Base-by-base conservation (phyloP, 2,329 filamentous ascomycete species). In the Fusarium keratoplasticum region DNA sequence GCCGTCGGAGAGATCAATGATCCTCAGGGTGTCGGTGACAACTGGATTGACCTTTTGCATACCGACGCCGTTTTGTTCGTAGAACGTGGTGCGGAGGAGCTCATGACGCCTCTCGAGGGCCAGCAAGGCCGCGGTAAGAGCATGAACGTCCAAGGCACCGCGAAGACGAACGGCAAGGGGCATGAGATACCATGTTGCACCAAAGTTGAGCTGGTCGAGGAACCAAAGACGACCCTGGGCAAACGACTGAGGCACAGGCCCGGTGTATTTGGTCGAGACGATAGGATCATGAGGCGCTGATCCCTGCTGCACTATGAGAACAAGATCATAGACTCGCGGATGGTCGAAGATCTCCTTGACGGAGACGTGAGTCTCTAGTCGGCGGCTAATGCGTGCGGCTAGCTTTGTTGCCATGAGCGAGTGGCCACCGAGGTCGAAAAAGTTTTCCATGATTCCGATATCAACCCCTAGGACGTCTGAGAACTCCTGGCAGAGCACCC, bases 221-320 rank as follows among this genome's bases (percentile, higher is more conserved):
- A 73, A 73, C 71, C 71, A 73, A 4, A 73, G 62, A 11, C 71
- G 64, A 6, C 60, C 61, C 44, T 73, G 71, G n/a, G 68, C 68
- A 57, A 71, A 73, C 18, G 71, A 73, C 38, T 73, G 71, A n/a
- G 62, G 64, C 5, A 54, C 47, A 14, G 60, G 44, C 6, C 29
- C 29, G 59, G 35, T 50, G 31, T 31, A 31, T 31, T 31, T 31
- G 31, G 31, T 31, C 31, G 31, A 31, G 31, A 31, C 31, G 31
- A 31, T 31, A 3, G 31, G 31, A 31, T 31, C 31, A 31, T 31
- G 31, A 31, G 31, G 31, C 31, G 31, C 9, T 33, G 42, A 20
- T n/a, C 42, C 42, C 42, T 10, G 20, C 42, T 47, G 11, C 42
- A 27, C 13, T n/a, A n/a, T 27, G 6, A 11, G 16, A 20, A n/a